Evolutionary conservation across 305 asterid species (phyloP).

Genomic region (Rubia tinctorum): DNA sequence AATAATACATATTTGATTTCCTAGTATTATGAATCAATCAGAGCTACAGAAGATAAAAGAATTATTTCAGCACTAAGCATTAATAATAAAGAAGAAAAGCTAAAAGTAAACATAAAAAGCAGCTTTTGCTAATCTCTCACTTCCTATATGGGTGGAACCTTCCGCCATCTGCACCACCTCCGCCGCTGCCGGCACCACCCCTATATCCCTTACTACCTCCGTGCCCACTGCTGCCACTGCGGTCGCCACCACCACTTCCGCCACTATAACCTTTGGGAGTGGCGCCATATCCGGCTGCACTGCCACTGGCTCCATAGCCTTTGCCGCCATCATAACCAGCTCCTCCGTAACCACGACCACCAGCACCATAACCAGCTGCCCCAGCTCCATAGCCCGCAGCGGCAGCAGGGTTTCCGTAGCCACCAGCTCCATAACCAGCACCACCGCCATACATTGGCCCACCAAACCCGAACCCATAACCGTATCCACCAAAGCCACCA

Average conservation of each 20-base stretch:
- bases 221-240: slow-evolving; percentile 20
- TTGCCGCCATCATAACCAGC: slow-evolving; percentile 21
- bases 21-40: neutral
- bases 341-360: slow-evolving; percentile 26
- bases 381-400: slow-evolving; percentile 53
- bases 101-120: neutral
- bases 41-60: neutral
- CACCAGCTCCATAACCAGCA: slow-evolving; percentile 69
- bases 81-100: neutral
- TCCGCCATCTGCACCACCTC: slow-evolving; percentile 37
- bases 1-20: neutral
- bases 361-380: slow-evolving; percentile 20
- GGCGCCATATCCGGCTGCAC: slow-evolving; percentile 19
- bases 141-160: slow-evolving; percentile 86
- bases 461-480: slow-evolving; percentile 84
- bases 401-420: slow-evolving; percentile 49
- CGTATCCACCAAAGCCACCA: slow-evolving; percentile 76
- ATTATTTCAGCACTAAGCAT: neutral
- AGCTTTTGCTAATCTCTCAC: slow-evolving; percentile 24
- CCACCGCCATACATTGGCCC: slow-evolving; percentile 83
- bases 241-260: slow-evolving; percentile 17
- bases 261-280: slow-evolving; percentile 23
- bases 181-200: slow-evolving; percentile 27
- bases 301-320: slow-evolving; percentile 21
- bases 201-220: slow-evolving; percentile 40